Evolutionary conservation across 78 protist genomes (phyloP).

Genomic region (slime mould (Dictyostelium discoideum)): dicty_2.7 NC_007091.3:3688001-3688500

Average conservation of each 20-base stretch:
- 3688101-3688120: not conserved
- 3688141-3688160: constrained; percentile 33
- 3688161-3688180: constrained; percentile 21
- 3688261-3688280: constrained; percentile 38
- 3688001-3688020: not conserved
- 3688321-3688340: constrained; percentile 23
- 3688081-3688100: not conserved
- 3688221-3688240: not conserved
- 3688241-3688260: constrained; percentile 47
- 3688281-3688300: constrained; percentile 54
- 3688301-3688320: constrained; percentile 35
- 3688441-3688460: not conserved
- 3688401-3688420: too few species aligned
- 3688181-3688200: constrained; percentile 21
- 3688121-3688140: not conserved
- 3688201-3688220: constrained; percentile 10
- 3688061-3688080: not conserved
- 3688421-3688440: too few species aligned
- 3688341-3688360: constrained; percentile 36
- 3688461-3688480: not conserved
- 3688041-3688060: not conserved
- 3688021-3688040: not conserved
- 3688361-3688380: not conserved
- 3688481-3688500: not conserved
- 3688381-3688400: too few species aligned